Base-by-base conservation (phyloP, 2,329 filamentous ascomycete species). In the Fusarium succisae region DNA sequence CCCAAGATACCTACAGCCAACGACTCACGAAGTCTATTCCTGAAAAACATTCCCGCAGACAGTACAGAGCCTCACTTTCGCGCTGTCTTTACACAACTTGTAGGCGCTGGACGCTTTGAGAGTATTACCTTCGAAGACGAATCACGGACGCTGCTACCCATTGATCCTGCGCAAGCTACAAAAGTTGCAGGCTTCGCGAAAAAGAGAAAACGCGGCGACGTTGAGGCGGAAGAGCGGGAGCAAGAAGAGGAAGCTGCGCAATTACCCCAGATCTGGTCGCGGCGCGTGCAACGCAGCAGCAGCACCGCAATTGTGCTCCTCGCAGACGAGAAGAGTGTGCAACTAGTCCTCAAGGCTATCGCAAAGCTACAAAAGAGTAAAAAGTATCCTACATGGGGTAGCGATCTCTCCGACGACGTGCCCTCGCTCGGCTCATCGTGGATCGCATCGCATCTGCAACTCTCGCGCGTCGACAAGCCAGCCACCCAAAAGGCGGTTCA, bases 31-130 rank as follows among this genome's bases (percentile, higher is more conserved):
- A 95, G 93, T 70, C 87, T 99, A 24, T 99, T 98, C 83, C 81
- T 97, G n/a, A 93, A 95, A 73, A 98, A 99, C 79, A 85, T 97
- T 2, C 96, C 96, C 12, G 87, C 92, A 72, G 95, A 98, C 80
- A 92, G 94, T 67, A 97, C 94, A 9, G 91, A 94, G 64, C 82
- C 86, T 3, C 93, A 95, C 77, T 87, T 98, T 47, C 91, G 94
- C 50, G 87, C 91, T 47, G 84, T 98, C 0, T 97, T 98, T 76
- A 85, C 90, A 2, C 86, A 88, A 2, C 89, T 97, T 22, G 87
- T 98, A 0, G 93, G 94, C 14, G 91, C 92, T 1, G 93, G 93
- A 6, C 88, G 93, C 53, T 93, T 98, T 54, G 94, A 97, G 81
- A 87, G 85, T 59, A 92, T 97, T 10, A 85, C 88, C 1, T 98